These are phyloP conservation scores for Monosporozyma yasuniensis DNA, from an alignment of 805 yeast species.

Conservation along the genomic window DNA sequence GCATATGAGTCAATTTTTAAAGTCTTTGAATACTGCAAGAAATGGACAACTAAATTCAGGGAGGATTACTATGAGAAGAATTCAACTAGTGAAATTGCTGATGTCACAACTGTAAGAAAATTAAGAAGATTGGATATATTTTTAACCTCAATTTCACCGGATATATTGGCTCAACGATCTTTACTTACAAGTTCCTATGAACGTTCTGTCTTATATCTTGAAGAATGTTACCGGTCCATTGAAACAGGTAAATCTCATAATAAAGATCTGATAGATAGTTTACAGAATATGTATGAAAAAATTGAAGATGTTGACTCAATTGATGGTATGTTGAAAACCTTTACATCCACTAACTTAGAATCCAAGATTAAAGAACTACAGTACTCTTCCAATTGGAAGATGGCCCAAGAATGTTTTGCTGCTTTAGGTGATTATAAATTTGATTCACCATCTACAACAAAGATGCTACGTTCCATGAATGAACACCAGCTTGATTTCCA, in stretches of 20 bases:
- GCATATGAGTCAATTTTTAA: constrained; percentile 70
- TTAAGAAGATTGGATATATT: constrained; percentile 37
- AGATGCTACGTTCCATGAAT: constrained; percentile 59
- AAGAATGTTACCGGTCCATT: constrained; percentile 52
- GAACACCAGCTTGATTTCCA: constrained; percentile 71
- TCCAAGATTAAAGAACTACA: constrained; percentile 76
- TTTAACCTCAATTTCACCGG: constrained; percentile 51
- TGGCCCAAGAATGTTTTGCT: constrained; percentile 78
- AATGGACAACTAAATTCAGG: constrained; percentile 50
- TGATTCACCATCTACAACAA: constrained; percentile 36
- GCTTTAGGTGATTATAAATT: constrained; percentile 42
- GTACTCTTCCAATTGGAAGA: constrained; percentile 76
- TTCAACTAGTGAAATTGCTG: constrained; percentile 24
- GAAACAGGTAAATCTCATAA: neutral
- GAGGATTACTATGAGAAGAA: constrained; percentile 24
- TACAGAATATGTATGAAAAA: constrained; percentile 78
- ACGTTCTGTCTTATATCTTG: constrained; percentile 77
- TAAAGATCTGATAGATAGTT: constrained; percentile 32
- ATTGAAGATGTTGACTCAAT: constrained; percentile 85
- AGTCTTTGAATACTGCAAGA: constrained; percentile 73
- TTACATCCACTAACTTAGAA: constrained; percentile 59
- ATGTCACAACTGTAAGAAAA: constrained; percentile 16
- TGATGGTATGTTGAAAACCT: constrained; percentile 71
- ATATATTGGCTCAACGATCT: constrained; percentile 65
- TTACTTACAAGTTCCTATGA: constrained; percentile 80